A percentile compares a stretch with the other conserved stretches of the same genome.
phyloP scores from a whole-genome alignment of 345 rosid genomes.

The Acer negundo region DNA sequence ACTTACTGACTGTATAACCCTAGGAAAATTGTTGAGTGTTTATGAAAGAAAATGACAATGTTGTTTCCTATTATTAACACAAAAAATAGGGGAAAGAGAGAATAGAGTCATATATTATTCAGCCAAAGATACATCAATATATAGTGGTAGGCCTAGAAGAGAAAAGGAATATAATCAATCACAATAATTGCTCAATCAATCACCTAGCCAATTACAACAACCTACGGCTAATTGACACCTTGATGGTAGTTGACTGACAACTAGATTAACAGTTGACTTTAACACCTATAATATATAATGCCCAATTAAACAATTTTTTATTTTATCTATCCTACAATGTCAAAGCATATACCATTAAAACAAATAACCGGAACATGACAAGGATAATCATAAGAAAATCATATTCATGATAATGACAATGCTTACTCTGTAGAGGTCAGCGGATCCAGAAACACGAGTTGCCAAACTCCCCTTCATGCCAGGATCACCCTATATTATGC shows the following conservation, averaged over 20 bases:
- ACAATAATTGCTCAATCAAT: too few relatives aligned
- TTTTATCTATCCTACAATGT: neutral
- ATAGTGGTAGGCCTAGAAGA: too few relatives aligned
- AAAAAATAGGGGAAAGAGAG: too few relatives aligned
- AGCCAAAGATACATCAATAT: too few relatives aligned
- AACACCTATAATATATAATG: neutral
- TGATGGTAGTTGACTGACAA: too few relatives aligned
- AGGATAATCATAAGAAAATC: neutral
- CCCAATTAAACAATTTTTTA: neutral
- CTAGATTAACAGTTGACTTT: too few relatives aligned
- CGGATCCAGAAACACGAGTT: slow-evolving; percentile 86
- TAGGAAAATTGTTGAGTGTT: neutral
- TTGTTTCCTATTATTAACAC: too few relatives aligned
- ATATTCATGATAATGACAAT: slow-evolving; percentile 15
- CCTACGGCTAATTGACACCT: too few relatives aligned
- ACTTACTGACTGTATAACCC: neutral
- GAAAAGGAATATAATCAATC: too few relatives aligned
- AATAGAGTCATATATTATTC: too few relatives aligned
- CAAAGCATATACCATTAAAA: neutral
- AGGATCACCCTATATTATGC: slow-evolving; percentile 65
- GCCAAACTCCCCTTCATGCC: slow-evolving; percentile 95
- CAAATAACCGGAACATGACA: neutral
- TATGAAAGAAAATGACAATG: neutral
- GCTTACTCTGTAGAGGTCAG: slow-evolving; percentile 77
- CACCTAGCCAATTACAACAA: too few relatives aligned